These are phyloP conservation scores for Elsinoe perseae DNA, from an alignment of 2,329 filamentous ascomycete species.

Conservation along the genomic window DNA sequence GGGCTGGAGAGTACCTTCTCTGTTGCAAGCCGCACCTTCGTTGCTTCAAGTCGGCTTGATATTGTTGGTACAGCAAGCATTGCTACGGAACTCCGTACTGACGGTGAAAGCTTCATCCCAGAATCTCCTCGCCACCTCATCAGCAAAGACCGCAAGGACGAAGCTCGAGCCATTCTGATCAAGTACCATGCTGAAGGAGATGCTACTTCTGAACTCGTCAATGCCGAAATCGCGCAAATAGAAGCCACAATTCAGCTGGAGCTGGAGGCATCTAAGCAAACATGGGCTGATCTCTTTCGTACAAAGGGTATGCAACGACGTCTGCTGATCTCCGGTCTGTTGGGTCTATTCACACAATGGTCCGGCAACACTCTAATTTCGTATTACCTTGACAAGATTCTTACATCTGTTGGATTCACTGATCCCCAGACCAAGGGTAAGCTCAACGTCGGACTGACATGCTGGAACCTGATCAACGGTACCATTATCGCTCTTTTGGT, in stretches of 20 bases:
- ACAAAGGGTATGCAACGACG: conserved; percentile 47
- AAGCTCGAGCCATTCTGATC: conserved; percentile 53
- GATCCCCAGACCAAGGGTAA: conserved; percentile 26
- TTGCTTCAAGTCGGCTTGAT: conserved; percentile 47
- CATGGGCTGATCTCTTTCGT: conserved; percentile 53
- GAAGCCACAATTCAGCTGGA: conserved; percentile 55
- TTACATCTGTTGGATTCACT: conserved; percentile 26
- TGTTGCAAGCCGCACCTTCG: conserved; percentile 41
- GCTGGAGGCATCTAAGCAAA: conserved; percentile 30
- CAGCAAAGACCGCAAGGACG: conserved; percentile 54
- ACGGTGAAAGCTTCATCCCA: conserved; percentile 40
- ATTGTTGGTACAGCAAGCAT: conserved; percentile 33
- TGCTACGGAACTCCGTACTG: conserved; percentile 36
- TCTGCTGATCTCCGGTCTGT: conserved; percentile 42
- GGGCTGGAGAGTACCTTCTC: conserved; percentile 45
- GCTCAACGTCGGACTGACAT: conserved; percentile 31
- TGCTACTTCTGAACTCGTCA: conserved; percentile 49
- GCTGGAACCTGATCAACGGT: conserved; percentile 37
- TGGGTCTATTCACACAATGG: conserved; percentile 50
- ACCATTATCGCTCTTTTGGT: conserved; percentile 34
- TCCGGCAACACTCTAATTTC: conserved; percentile 44
- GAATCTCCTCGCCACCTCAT: conserved; percentile 61
- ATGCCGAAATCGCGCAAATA: conserved; percentile 61
- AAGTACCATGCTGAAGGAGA: conserved; percentile 58
- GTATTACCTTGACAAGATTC: conserved; percentile 28